Evolutionary conservation across 441 rosid genomes (phyloP), one percentile per base, ranked within the genome.

Genomic region (Arabidopsis lyrata): DNA sequence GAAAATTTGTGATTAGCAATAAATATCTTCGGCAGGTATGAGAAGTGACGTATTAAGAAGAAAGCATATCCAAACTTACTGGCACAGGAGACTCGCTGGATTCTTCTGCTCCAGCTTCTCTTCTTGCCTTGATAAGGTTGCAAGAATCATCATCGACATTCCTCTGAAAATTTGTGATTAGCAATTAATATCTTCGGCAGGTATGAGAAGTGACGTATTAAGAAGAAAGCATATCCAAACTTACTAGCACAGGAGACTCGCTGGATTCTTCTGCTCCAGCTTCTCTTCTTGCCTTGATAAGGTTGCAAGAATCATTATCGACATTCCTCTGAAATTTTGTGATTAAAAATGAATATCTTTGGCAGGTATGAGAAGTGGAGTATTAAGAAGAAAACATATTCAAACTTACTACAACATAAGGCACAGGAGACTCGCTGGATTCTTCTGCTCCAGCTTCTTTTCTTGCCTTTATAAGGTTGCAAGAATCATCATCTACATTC

Each of bases 371-470:
- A 53, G 65, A 61, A 24, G 14, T 44, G 52, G 2, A 35, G 38
- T 35, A 35, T 35, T 35, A 35, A 35, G 38, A 35, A 8, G 38
- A 35, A 8, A 15, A n/a, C 29, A 20, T 39, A 15, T 63, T 18
- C 11, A 47, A 63, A 39, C 54, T 38, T 74, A 59, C 31, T 74
- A 81, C 87, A 88, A 75, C 83, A 58, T 72, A 35, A 7, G 75
- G 72, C 70, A 48, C 75, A 44, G 68, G 57, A 64, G 68, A 63
- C 48, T 73, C 61, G 57, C 78, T 80, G 49, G 57, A 74, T 71
- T 6, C 20, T 77, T 42, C 47, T 42, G 47, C 31, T n/a, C 58
- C 64, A 15, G 47, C 59, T 69, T 47, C 74, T 54, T 57, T 41
- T 68, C 66, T 62, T 45, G 66, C 31, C 48, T 63, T 77, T 42